Base-by-base conservation (phyloP, 1,284 basidiomycete species). In the Abortiporus biennis region DNA sequence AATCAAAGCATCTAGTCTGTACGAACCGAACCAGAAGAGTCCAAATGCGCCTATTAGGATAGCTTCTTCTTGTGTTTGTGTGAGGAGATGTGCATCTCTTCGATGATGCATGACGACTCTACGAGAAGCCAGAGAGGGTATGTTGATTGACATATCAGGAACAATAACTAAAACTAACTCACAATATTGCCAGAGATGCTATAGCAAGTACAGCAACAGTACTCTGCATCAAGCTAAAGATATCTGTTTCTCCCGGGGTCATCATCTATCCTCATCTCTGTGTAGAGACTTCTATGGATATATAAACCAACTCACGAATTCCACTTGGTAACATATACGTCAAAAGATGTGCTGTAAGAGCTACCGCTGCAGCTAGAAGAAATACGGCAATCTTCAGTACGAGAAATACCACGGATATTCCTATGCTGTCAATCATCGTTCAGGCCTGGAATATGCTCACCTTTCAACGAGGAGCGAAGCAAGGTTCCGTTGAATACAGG, bases 161-260 rank as follows among this genome's bases (percentile, higher is more conserved):
- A 11, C 43, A 23, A 31, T 20, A 19, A 40, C 13, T 20, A 27
- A 30, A 21, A 36, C 21, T 17, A 21, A 66, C 81, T 65, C 49
- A 85, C 84, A 87, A 62, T 52, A 78, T 65, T 52, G 83, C 72
- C 46, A 88, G 56, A 6, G 71, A 70, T 21, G 71, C 67, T 19
- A 86, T 71, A 16, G 79, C 77, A 13, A 86, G 63, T 38, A 80
- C 68, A 6, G 84, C 80, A 29, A 88, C 75, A 1, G 76, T 73
- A n/a, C 78, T 80, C 58, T 88, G 85, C 42, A 78, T 79, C 53
- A 85, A 54, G 49, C 80, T 80, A 52, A 80, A 70, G 21, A 76
- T 74, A 64, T 80, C 85, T 87, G 46, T 22, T 20, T 9, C 25
- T n/a, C n/a, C n/a, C 31, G 3, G 20, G 20, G 6, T 16, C 12